These are phyloP conservation scores for Teratosphaeria destructans DNA, from an alignment of 2,329 filamentous ascomycete genomes.

Conservation along the genomic window DNA sequence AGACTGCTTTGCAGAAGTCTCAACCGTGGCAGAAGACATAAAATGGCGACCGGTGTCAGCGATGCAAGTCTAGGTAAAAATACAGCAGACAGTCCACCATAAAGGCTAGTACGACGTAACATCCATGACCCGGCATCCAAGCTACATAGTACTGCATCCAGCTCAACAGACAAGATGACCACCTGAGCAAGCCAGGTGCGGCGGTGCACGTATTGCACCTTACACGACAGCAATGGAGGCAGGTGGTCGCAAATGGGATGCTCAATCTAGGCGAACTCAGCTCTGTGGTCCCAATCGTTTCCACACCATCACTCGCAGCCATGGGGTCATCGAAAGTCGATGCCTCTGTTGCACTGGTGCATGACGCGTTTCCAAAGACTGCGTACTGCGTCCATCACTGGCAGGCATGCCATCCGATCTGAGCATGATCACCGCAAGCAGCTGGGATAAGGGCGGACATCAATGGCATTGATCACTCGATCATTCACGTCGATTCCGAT, in stretches of 20 bases:
- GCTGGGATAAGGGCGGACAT: too few species aligned
- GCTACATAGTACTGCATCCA: neutral
- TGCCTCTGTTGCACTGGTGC: too few species aligned
- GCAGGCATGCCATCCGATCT: too few species aligned
- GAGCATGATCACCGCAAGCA: too few species aligned
- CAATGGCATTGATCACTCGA: too few species aligned
- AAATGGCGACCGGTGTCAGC: too few species aligned
- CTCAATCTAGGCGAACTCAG: neutral
- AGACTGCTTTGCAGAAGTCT: too few species aligned
- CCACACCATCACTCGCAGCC: neutral
- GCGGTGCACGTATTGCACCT: neutral
- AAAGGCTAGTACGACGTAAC: neutral
- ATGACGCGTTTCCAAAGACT: too few species aligned
- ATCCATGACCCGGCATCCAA: neutral
- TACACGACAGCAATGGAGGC: neutral
- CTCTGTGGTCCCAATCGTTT: neutral
- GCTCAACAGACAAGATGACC: neutral
- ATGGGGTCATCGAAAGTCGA: neutral
- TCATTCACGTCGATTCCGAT: too few species aligned
- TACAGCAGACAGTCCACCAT: neutral
- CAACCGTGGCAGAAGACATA: too few species aligned
- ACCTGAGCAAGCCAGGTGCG: neutral
- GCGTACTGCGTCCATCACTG: too few species aligned
- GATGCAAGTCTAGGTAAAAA: neutral
- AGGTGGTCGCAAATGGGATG: neutral